A percentile compares a stretch with the other conserved stretches of the same genome.
These are phyloP conservation scores for Macadamia tetraphylla DNA, from an alignment of 164 flowering plant species.

Conservation along the genomic window DNA sequence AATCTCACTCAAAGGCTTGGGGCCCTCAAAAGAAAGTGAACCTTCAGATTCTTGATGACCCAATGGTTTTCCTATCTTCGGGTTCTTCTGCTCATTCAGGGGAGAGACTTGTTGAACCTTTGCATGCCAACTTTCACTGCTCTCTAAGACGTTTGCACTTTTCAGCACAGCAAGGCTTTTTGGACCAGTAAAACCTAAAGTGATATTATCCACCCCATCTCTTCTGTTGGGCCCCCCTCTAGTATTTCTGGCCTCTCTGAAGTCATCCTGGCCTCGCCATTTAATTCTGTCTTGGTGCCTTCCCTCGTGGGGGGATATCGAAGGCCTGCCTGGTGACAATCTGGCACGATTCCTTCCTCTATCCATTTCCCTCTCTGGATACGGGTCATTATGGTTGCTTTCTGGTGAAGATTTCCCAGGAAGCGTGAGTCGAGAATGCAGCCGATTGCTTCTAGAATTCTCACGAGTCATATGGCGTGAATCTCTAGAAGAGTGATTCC, in stretches of 20 bases:
- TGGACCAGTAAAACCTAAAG: conserved; percentile 41
- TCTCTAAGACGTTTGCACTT: conserved; percentile 23
- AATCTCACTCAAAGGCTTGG: conserved; percentile 74
- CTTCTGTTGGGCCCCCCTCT: conserved; percentile 21
- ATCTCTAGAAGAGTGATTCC: conserved; percentile 34
- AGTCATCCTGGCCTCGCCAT: conserved; percentile 33
- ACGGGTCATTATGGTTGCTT: conserved; percentile 16
- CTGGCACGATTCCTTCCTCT: conserved; percentile 41
- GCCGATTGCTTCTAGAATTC: conserved; percentile 46
- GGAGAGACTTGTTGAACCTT: conserved; percentile 12
- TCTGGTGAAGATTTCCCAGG: conserved; percentile 40
- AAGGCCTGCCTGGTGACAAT: conserved; percentile 39
- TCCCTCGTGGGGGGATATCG: conserved; percentile 31
- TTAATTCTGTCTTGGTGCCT: conserved; percentile 41
- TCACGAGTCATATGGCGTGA: conserved; percentile 31
- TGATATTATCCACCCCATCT: conserved; percentile 25
- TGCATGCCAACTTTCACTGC: conserved; percentile 21
- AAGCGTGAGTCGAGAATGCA: conserved; percentile 58
- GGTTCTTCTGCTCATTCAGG: conserved; percentile 30
- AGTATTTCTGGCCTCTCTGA: conserved; percentile 29
- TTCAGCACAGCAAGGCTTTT: conserved; percentile 63
- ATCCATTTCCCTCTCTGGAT: conserved; percentile 37
- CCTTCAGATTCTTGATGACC: conserved; percentile 29
- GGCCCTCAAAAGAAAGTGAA: conserved; percentile 67
- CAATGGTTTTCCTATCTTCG: conserved; percentile 16